Conservation (phyloP, 2,329 filamentous ascomycete species). For the Pyrenochaeta sp. region DNA sequence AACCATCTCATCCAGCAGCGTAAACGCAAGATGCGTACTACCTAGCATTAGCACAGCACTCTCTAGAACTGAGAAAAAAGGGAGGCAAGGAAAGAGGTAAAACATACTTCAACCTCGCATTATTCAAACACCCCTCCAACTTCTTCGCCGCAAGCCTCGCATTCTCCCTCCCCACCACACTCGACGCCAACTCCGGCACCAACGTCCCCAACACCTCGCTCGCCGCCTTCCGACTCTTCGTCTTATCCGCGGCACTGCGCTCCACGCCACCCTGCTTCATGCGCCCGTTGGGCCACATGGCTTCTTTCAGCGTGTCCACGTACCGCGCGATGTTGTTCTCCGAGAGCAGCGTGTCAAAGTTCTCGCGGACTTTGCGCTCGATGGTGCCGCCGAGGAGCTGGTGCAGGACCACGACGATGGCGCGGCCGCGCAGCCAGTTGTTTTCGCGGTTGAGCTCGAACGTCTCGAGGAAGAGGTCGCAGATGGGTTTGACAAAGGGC, state of each 20-base stretch:
- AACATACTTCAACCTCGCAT: conserved; percentile 84
- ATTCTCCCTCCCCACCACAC: conserved; percentile 91
- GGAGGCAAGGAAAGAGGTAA: neutral
- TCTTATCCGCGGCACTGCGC: conserved; percentile 75
- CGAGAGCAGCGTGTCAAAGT: conserved; percentile 73
- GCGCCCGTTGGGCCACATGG: conserved; percentile 80
- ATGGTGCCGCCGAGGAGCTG: conserved; percentile 95
- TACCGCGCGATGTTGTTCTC: conserved; percentile 83
- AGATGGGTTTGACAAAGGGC: conserved; percentile 98
- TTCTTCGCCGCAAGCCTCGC: conserved; percentile 88
- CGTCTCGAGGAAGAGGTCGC: conserved; percentile 93
- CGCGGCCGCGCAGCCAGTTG: conserved; percentile 95
- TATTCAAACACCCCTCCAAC: conserved; percentile 91
- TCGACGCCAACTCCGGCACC: conserved; percentile 88
- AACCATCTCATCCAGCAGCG: conserved; percentile 58
- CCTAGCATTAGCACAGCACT: conserved; percentile 27
- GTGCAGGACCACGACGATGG: conserved; percentile 94
- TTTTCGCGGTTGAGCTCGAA: conserved; percentile 95
- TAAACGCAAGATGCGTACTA: conserved; percentile 60
- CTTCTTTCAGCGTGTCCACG: conserved; percentile 74
- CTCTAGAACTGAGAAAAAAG: neutral
- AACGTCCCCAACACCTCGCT: conserved; percentile 88
- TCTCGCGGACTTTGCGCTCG: conserved; percentile 91
- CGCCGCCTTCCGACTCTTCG: conserved; percentile 83
- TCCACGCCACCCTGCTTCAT: conserved; percentile 58